Base-by-base conservation (phyloP, 2,329 filamentous ascomycete genomes). In the Arachnopeziza araneosa region DNA sequence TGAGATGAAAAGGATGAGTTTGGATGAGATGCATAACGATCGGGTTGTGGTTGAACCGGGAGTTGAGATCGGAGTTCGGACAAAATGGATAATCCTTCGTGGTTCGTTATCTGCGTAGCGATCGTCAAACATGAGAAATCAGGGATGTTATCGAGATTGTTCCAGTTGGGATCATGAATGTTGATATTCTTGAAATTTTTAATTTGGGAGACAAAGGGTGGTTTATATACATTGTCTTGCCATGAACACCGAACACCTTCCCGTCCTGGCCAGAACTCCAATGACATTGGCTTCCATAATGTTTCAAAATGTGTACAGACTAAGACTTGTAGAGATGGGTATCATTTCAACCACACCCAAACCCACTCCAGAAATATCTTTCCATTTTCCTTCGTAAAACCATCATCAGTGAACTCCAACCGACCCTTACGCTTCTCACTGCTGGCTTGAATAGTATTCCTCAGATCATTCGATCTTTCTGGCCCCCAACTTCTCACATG, bases 311-410 rank as follows among this genome's bases (percentile, higher is more conserved):
- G 17, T 14, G 17, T 19, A 44, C 26, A 19, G 6, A 14, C 36
- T 44, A 19, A 3, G 4, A 7, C 14, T 14, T 44, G 36, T 4
- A 44, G 17, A 44, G 36, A 44, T 44, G 17, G 36, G 36, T 17
- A n/a, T 60, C 69, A 76, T 55, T 74, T 76, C 61, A 71, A 66
- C 74, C 74, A 76, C 24, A 72, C 72, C 74, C 72, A 75, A 49
- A 76, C 48, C 74, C 74, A 76, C 12, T 64, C 55, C 5, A 71
- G 32, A 54, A 76, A 71, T 1, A 65, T 67, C 17, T 51, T 32
- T 36, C 63, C 48, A 59, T 75, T 76, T 10, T 71, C 67, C 56
- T 64, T 70, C 19, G 72, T 74, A 24, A 74, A 65, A 1, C 70
- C 71, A 36, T 70, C 65, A 22, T 75, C 74, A 8, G 71, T 70